Conservation (phyloP, 2,329 filamentous ascomycete species). For the Aspergillus carbonarius region DNA sequence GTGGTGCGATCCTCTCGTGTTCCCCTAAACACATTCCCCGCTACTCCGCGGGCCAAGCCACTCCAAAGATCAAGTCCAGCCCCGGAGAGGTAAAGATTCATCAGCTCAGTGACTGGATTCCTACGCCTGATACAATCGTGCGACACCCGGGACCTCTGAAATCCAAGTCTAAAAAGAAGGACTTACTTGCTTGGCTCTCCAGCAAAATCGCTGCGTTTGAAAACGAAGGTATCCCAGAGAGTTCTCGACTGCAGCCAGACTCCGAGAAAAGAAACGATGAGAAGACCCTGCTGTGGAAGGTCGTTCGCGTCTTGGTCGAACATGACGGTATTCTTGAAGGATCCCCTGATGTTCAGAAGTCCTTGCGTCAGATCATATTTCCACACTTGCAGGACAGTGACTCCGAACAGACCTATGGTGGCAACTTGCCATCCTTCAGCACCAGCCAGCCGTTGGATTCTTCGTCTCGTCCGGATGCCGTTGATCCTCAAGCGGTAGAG, state of each 20-base stretch:
- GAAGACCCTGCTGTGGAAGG: slow-evolving; percentile 81
- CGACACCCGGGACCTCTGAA: slow-evolving; percentile 90
- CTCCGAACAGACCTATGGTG: slow-evolving; percentile 25
- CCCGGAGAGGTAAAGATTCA: slow-evolving; percentile 80
- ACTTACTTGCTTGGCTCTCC: slow-evolving; percentile 76
- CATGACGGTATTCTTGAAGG: slow-evolving; percentile 81
- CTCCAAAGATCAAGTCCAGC: slow-evolving; percentile 76
- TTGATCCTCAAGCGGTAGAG: slow-evolving; percentile 68
- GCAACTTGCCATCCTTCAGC: slow-evolving; percentile 29
- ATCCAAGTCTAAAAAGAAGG: slow-evolving; percentile 93
- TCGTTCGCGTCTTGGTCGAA: slow-evolving; percentile 78
- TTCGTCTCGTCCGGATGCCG: slow-evolving; percentile 60
- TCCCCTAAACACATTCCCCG: slow-evolving; percentile 88
- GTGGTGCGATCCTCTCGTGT: slow-evolving; percentile 75
- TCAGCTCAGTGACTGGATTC: slow-evolving; percentile 70
- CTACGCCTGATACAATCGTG: slow-evolving; percentile 68
- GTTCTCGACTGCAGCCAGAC: slow-evolving; percentile 51
- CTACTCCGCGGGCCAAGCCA: slow-evolving; percentile 70
- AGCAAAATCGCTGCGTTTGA: slow-evolving; percentile 74
- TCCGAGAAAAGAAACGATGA: slow-evolving; percentile 70
- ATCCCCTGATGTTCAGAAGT: slow-evolving; percentile 67
- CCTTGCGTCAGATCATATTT: slow-evolving; percentile 71
- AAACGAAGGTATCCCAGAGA: slow-evolving; percentile 46
- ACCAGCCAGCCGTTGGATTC: slow-evolving; percentile 38
- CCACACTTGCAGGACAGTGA: slow-evolving; percentile 51